phyloP scores from a whole-genome alignment of 73 alveolate species.

The Tetrahymena elliotti region DNA sequence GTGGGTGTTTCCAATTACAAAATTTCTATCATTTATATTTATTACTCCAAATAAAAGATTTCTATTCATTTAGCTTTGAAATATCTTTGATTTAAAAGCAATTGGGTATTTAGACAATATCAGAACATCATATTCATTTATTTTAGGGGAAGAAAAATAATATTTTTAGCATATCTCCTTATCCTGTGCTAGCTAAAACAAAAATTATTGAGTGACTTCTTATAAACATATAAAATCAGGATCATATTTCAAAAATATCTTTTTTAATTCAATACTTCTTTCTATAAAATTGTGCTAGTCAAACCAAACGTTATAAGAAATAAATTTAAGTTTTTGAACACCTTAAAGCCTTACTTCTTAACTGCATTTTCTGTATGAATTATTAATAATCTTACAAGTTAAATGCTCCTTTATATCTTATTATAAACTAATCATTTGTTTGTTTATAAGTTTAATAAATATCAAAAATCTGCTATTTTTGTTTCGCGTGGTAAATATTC shows the following conservation, averaged over 20 bases:
- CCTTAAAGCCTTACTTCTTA: neutral
- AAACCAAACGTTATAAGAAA: slow-evolving; percentile 56
- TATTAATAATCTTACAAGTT: neutral
- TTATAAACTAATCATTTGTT: neutral
- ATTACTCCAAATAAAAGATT: slow-evolving; percentile 33
- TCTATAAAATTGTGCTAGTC: slow-evolving; percentile 43
- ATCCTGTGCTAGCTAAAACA: neutral
- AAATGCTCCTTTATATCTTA: neutral
- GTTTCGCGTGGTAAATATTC: too few species aligned
- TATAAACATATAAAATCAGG: slow-evolving; percentile 51
- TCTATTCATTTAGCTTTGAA: slow-evolving; percentile 22
- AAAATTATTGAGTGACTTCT: slow-evolving; percentile 44
- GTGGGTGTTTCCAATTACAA: slow-evolving; percentile 39
- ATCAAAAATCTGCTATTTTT: neutral
- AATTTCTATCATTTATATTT: neutral
- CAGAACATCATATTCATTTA: slow-evolving; percentile 44
- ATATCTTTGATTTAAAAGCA: neutral
- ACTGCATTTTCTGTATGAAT: neutral
- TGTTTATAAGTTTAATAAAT: too few species aligned
- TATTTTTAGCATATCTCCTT: slow-evolving; percentile 2
- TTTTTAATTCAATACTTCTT: slow-evolving; percentile 24
- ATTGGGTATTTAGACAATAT: slow-evolving; percentile 37
- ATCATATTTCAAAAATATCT: slow-evolving; percentile 26
- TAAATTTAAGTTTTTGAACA: neutral
- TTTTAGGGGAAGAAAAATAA: slow-evolving; percentile 22